These are phyloP conservation scores for Ophiostoma novo-ulmi DNA, from an alignment of 2,329 filamentous ascomycete genomes.

Conservation along the genomic window DNA sequence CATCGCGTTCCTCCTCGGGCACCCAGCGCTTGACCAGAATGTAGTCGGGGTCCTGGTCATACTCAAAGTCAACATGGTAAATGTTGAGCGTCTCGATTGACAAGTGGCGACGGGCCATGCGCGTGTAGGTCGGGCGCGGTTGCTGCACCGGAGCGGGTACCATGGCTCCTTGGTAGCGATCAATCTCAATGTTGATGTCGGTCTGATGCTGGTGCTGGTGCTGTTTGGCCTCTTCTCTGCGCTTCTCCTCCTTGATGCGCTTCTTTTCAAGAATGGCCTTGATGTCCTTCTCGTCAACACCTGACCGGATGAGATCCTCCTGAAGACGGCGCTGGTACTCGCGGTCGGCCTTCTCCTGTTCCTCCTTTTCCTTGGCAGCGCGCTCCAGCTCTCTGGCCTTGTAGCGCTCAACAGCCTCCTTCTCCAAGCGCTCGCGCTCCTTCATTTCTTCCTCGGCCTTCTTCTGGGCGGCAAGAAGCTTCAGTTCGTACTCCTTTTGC, in stretches of 20 bases:
- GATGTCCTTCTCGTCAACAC: conserved; percentile 55
- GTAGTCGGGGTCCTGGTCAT: conserved; percentile 62
- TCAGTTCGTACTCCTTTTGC: conserved; percentile 31
- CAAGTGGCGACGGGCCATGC: conserved; percentile 57
- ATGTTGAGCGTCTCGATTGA: conserved; percentile 56
- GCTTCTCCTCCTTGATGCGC: conserved; percentile 36
- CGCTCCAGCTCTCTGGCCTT: conserved; percentile 47
- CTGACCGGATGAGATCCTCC: conserved; percentile 54
- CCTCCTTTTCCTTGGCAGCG: conserved; percentile 43
- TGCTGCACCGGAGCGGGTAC: not conserved
- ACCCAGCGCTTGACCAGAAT: conserved; percentile 68
- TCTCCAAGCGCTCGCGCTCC: conserved; percentile 43
- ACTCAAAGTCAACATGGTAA: conserved; percentile 53
- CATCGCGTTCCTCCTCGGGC: conserved; percentile 63
- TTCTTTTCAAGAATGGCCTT: conserved; percentile 55
- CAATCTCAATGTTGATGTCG: conserved; percentile 26
- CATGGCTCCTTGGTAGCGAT: not conserved
- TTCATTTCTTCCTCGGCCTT: conserved; percentile 43
- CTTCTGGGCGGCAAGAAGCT: conserved; percentile 36
- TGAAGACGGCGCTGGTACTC: conserved; percentile 54
- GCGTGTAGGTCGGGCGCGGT: conserved; percentile 50
- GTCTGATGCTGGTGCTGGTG: conserved; percentile 7
- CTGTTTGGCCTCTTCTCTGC: conserved; percentile 4
- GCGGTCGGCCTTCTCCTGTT: conserved; percentile 45
- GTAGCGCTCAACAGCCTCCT: conserved; percentile 50